Evolutionary conservation across 805 yeast species (phyloP).

Genomic region (Candida multigemmis): DNA sequence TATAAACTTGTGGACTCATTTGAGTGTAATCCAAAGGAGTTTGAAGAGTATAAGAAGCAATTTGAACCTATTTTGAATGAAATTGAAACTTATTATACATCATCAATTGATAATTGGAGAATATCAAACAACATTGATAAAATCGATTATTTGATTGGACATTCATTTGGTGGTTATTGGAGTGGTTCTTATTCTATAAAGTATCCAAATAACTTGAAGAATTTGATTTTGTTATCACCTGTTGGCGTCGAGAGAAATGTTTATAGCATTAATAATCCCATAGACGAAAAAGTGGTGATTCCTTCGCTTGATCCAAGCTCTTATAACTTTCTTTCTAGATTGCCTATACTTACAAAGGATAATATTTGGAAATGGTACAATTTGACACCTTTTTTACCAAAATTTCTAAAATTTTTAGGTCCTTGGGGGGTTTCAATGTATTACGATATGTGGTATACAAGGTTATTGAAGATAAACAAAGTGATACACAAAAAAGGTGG

Average conservation of each 20-base stretch:
- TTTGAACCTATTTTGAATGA: constrained; percentile 30
- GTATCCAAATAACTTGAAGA: constrained; percentile 45
- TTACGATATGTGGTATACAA: constrained; percentile 31
- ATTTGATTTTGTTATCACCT: constrained; percentile 60
- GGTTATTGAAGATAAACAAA: constrained; percentile 29
- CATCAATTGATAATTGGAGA: constrained; percentile 63
- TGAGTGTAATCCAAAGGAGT: constrained; percentile 15
- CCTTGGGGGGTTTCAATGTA: constrained; percentile 31
- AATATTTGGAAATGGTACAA: constrained; percentile 28
- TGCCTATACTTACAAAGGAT: constrained; percentile 27
- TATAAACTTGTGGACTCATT: constrained; percentile 30
- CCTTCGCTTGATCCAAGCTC: constrained; percentile 37
- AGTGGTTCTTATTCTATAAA: constrained; percentile 53
- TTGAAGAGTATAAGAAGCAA: constrained; percentile 18
- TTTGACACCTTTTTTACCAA: constrained; percentile 36
- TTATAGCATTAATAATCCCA: constrained; percentile 44
- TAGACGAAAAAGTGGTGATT: constrained; percentile 7
- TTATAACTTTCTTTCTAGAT: constrained; percentile 38
- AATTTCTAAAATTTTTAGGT: constrained; percentile 35
- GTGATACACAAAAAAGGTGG: constrained; percentile 24
- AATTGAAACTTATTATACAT: constrained; percentile 49
- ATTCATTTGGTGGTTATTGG: constrained; percentile 74
- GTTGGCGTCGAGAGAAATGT: constrained; percentile 71
- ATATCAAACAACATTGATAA: constrained; percentile 34
- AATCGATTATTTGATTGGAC: constrained; percentile 59